Conservation (phyloP, 148 eudicot species). For the Tetragonia tetragonoides region DNA sequence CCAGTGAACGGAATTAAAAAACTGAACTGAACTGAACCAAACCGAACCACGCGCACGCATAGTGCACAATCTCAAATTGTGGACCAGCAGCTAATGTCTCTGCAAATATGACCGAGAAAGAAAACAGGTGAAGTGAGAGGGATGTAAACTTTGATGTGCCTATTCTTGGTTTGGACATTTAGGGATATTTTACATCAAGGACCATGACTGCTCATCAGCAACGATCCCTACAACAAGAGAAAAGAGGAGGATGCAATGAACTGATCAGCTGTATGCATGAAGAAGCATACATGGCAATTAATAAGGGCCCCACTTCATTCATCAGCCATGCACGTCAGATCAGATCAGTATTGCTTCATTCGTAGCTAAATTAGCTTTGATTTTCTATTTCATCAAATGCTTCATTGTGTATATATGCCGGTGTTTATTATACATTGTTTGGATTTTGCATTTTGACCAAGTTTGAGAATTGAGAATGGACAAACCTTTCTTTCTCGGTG, state of each 20-base stretch:
- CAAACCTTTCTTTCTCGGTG: constrained; percentile 19
- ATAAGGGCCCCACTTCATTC: not conserved
- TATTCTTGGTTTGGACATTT: constrained; percentile 6
- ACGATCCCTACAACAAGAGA: constrained; percentile 3
- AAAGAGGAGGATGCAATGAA: constrained; percentile 10
- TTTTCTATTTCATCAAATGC: not conserved
- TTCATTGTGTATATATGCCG: not conserved
- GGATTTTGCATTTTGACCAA: constrained; percentile 16
- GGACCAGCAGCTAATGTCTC: too few relatives aligned
- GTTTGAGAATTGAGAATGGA: not conserved
- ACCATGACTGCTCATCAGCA: constrained; percentile 15
- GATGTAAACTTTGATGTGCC: not conserved
- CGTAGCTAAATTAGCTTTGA: not conserved
- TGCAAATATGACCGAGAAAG: too few relatives aligned
- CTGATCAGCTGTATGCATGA: not conserved
- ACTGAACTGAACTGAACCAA: too few relatives aligned
- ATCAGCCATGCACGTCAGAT: too few relatives aligned
- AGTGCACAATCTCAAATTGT: too few relatives aligned
- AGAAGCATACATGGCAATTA: not conserved
- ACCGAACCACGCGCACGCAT: too few relatives aligned
- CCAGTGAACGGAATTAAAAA: too few relatives aligned
- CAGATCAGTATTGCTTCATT: too few relatives aligned
- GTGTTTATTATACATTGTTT: constrained; percentile 25
- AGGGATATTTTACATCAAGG: not conserved
- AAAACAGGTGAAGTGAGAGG: too few relatives aligned